Base-by-base conservation (phyloP, 345 rosid genomes). In the Rubroshorea leprosula region DNA sequence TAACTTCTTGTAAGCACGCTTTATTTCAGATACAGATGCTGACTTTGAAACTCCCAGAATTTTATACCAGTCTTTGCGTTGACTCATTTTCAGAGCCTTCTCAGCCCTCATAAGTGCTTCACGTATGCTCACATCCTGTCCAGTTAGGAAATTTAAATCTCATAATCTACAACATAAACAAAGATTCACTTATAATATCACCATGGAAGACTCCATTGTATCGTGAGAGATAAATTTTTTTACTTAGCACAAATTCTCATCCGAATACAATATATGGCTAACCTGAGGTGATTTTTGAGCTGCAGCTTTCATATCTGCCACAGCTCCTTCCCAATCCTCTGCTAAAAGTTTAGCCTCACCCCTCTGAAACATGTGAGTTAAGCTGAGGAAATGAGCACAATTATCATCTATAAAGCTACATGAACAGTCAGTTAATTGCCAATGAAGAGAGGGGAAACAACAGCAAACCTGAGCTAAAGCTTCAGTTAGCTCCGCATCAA, bases 291-390 rank as follows among this genome's bases (percentile, higher is more conserved):
- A 87, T 57, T 60, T 66, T 69, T 90, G 83, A 66, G 97, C 95
- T 10, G 96, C 99, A 22, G 83, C 65, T 65, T 87, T 90, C 35
- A 90, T 66, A 76, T 94, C 99, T 41, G 77, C 86, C 55, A 94
- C 89, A 35, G 99, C 99, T 66, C 99, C 99, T 82, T 90, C 97
- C 92, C 92, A 94, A 61, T 94, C 97, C 78, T 94, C 99, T 1
- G 74, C 72, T 71, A 94, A 73, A 58, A 90, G 80, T 81, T 87
- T 90, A 68, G 99, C 97, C 79, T 94, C 95, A 58, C 96, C 99
- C 60, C 96, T 82, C 99, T 93, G 66, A 43, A 47, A 55, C 21
- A 45, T 23, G 18, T 54, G 57, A 51, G 47, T 14, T 6, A 21
- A 49, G 47, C 15, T 44, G 13, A 72, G 38, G 21, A 49, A 51